Evolutionary conservation across 345 rosid species (phyloP).

Genomic region (Ceriops zippeliana): DNA sequence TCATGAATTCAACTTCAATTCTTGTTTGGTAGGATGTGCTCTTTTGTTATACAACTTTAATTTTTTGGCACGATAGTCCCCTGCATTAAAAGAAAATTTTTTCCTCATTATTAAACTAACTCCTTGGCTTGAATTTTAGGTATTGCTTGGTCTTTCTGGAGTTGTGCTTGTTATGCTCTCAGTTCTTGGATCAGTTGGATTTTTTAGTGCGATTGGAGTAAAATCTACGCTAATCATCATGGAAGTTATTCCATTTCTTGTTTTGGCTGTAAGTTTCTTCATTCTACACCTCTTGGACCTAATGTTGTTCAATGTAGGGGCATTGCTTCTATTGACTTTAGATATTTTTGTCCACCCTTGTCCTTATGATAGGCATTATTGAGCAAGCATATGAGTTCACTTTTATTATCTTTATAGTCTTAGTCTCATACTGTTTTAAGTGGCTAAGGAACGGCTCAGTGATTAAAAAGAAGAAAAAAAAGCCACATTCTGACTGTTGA

Average conservation of each 20-base stretch:
- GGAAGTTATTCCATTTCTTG: constrained; percentile 99
- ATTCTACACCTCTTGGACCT: constrained; percentile 2
- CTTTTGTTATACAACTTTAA: too few species aligned
- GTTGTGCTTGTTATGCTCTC: constrained; percentile 96
- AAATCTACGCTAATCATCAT: constrained; percentile 90
- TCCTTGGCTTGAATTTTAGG: constrained; percentile 47
- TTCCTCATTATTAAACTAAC: not conserved
- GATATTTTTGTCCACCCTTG: not conserved
- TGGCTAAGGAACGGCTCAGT: not conserved
- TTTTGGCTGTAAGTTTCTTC: constrained; percentile 76
- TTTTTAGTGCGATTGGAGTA: constrained; percentile 93
- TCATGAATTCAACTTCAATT: constrained; percentile 5
- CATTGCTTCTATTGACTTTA: not conserved
- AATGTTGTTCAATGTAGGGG: constrained; percentile 7
- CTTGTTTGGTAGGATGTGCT: not conserved
- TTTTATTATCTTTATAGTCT: too few species aligned
- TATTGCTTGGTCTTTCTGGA: constrained; percentile 89
- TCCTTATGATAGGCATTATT: not conserved
- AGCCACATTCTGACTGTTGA: not conserved
- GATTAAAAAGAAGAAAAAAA: not conserved
- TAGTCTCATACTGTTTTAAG: not conserved
- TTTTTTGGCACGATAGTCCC: not conserved
- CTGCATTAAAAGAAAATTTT: not conserved
- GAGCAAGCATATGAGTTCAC: not conserved
- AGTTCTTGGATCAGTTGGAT: constrained; percentile 90